Evolutionary conservation across 1,284 basidiomycete species (phyloP).

Genomic region (Leccinum pallidistipes): DNA sequence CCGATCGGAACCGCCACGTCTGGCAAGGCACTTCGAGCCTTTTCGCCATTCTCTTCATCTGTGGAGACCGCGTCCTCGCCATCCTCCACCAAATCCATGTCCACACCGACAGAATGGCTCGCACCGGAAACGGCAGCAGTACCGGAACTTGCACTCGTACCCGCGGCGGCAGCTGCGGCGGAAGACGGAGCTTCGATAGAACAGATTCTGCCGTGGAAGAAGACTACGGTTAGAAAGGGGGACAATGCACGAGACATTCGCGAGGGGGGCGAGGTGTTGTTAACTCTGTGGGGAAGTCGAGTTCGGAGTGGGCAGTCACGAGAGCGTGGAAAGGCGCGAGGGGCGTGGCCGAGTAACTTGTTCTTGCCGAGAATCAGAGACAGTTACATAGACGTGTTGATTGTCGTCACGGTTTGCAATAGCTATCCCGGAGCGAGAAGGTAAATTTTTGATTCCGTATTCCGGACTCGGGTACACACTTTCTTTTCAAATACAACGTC

Average conservation of each 20-base stretch:
- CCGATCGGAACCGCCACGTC: slow-evolving; percentile 72
- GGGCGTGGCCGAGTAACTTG: slow-evolving; percentile 9
- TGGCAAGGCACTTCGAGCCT: slow-evolving; percentile 53
- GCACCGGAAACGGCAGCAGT: background rate
- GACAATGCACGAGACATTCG: slow-evolving; percentile 7
- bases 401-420: slow-evolving; percentile 19
- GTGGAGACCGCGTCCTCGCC: slow-evolving; percentile 28
- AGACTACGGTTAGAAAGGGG: slow-evolving; percentile 11
- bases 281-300: slow-evolving; percentile 7
- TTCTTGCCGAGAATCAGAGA: slow-evolving; percentile 1
- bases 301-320: slow-evolving; percentile 16
- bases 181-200: slow-evolving; percentile 31
- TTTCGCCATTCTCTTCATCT: slow-evolving; percentile 40
- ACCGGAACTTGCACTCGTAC: background rate
- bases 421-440: slow-evolving; percentile 22
- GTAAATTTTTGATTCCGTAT: slow-evolving; percentile 33
- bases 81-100: slow-evolving; percentile 17
- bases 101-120: background rate
- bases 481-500: slow-evolving; percentile 1
- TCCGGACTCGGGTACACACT: slow-evolving; percentile 14
- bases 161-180: background rate
- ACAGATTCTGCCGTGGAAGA: slow-evolving; percentile 10
- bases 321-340: slow-evolving; percentile 25
- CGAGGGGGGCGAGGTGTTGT: slow-evolving; percentile 3
- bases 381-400: background rate